These are phyloP conservation scores for Epichloe hybrida DNA, from an alignment of 2,329 filamentous ascomycete genomes.

Conservation along the genomic window DNA sequence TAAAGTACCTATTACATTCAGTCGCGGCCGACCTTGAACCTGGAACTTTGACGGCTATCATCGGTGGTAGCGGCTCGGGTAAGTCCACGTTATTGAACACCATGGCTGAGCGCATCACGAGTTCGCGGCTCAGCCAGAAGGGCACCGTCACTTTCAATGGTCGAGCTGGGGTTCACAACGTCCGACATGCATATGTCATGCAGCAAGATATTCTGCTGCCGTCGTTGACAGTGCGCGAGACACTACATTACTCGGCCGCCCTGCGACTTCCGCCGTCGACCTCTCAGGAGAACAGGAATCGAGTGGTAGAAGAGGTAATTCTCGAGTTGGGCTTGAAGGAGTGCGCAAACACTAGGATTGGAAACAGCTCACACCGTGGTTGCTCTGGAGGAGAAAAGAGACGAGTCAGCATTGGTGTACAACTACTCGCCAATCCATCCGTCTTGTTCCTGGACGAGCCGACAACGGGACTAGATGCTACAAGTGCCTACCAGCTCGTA, in stretches of 20 bases:
- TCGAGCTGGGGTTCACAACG: conserved; percentile 33
- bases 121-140: conserved; percentile 33
- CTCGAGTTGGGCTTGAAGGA: conserved; percentile 63
- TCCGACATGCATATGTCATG: conserved; percentile 58
- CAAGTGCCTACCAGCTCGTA: conserved; percentile 61
- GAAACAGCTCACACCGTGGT: conserved; percentile 56
- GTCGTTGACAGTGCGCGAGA: conserved; percentile 63
- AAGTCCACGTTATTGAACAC: conserved; percentile 62
- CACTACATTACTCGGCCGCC: conserved; percentile 58
- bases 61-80: conserved; percentile 60
- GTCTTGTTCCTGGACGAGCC: conserved; percentile 69
- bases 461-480: conserved; percentile 65
- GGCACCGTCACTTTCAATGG: conserved; percentile 52
- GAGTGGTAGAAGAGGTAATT: conserved; percentile 64
- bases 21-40: conserved; percentile 50
- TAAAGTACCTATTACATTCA: conserved; percentile 45
- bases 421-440: conserved; percentile 66
- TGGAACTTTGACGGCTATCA: conserved; percentile 60
- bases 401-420: conserved; percentile 63
- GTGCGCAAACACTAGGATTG: conserved; percentile 62
- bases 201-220: conserved; percentile 64
- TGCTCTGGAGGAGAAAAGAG: conserved; percentile 72
- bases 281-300: conserved; percentile 41
- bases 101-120: conserved; percentile 55
- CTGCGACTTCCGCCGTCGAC: conserved; percentile 53